A percentile compares a stretch with the other conserved stretches of the same genome.
These are phyloP conservation scores for Mycena maculata DNA, from an alignment of 768 basidiomycete genomes.

Conservation along the genomic window DNA sequence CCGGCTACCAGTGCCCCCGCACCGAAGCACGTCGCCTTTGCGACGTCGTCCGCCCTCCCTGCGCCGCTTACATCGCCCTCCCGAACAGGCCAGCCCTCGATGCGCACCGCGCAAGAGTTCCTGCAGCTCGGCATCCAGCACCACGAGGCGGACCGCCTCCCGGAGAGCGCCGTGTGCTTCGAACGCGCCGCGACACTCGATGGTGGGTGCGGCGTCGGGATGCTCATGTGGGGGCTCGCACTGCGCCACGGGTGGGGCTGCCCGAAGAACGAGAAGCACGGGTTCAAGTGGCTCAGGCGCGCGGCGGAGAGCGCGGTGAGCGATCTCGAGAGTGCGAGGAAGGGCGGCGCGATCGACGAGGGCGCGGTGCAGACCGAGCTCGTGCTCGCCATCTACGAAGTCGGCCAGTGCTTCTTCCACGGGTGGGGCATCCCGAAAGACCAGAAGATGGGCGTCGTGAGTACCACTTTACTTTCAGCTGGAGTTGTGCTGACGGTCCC, in stretches of 20 bases:
- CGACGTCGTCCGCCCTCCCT: slow-evolving; percentile 22
- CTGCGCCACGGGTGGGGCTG: slow-evolving; percentile 92
- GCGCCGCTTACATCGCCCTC: slow-evolving; percentile 25
- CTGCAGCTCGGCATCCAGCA: slow-evolving; percentile 82
- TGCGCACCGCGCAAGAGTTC: slow-evolving; percentile 68
- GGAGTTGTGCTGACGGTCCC: not conserved
- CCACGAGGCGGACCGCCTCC: slow-evolving; percentile 79
- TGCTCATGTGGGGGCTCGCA: slow-evolving; percentile 92
- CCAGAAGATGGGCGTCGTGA: slow-evolving; percentile 88
- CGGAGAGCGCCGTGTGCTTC: slow-evolving; percentile 77
- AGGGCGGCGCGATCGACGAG: slow-evolving; percentile 58
- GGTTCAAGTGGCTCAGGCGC: slow-evolving; percentile 84
- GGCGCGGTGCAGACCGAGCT: slow-evolving; percentile 79
- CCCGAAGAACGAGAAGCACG: slow-evolving; percentile 79
- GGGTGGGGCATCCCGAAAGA: slow-evolving; percentile 92
- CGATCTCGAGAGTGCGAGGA: slow-evolving; percentile 75
- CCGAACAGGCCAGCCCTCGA: not conserved
- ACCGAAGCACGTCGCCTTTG: slow-evolving; percentile 25
- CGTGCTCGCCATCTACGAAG: slow-evolving; percentile 90
- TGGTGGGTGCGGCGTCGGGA: slow-evolving; percentile 89
- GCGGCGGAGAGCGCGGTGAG: slow-evolving; percentile 86
- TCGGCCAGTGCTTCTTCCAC: slow-evolving; percentile 92
- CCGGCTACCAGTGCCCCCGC: slow-evolving; percentile 28
- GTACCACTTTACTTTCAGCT: slow-evolving; percentile 42
- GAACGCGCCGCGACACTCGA: slow-evolving; percentile 78